Base-by-base conservation (phyloP, 1,284 basidiomycete species). In the Fomitopsis pinicola region DNA sequence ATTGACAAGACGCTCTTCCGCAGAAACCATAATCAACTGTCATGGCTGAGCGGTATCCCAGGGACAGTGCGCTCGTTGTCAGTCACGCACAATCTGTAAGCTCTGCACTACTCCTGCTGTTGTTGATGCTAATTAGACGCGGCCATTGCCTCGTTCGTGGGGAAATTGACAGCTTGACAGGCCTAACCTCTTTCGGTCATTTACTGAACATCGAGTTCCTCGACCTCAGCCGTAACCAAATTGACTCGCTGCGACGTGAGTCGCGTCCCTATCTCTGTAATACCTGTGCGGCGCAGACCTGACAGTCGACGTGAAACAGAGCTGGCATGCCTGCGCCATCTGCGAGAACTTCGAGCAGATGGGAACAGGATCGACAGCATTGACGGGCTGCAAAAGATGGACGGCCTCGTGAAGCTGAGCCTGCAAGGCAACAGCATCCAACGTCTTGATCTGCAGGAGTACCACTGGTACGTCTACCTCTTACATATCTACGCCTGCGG, bases 281-380 rank as follows among this genome's bases (percentile, higher is more conserved):
- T 50, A 22, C 14, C 12, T 3, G 7, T 61, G 60, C 7, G n/a
- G 19, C 19, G 15, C 35, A 15, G 52, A 30, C 35, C 52, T 54
- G 35, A 54, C 58, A 55, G 62, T 42, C 30, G 66, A 62, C 53
- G 22, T 60, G 55, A 57, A 45, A 22, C 67, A 94, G 94, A 96
- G 71, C 78, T 98, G n/a, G 82, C 85, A 64, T 92, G 91, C 72
- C 81, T 97, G 59, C 82, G 84, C 63, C 93, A 95, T 72, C 80
- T 99, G 59, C 86, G 93, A 53, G 95, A 98, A 72, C 84, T 99
- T 56, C 89, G 88, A 59, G 92, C 92, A 19, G 94, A 98, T 73
- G 81, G 85, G 62, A 98, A 98, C 76, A 80, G 79, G 68, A 90
- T 99, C 68, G 77, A 74, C 17, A 87, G 82, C 71, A 71, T 95